Base-by-base conservation (phyloP, 2,329 filamentous ascomycete species). In the Dothideomycetes sp. region DNA sequence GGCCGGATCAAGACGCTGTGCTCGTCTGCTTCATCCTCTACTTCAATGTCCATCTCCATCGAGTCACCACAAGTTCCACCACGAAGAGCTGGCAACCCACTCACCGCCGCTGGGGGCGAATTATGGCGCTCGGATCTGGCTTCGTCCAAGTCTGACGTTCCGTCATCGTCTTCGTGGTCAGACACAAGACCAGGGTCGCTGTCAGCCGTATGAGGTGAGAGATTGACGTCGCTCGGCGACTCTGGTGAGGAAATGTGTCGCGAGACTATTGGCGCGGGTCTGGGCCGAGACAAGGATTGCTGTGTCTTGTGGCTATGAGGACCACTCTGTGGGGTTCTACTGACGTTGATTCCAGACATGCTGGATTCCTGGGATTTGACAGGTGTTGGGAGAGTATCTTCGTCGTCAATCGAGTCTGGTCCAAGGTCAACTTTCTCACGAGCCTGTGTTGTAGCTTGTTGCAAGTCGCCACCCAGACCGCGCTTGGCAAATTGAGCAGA, bases 91-190 rank as follows among this genome's bases (percentile, higher is more conserved):
- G 33, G 32, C 18, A 36, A 24, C 12, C 28, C 15, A 17, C 48
- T 47, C 12, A 52, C 45, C 17, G 47, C 44, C 28, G 53, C 41
- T 4, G 52, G 43, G 29, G 59, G 59, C 33, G 48, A 53, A 7
- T 50, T 47, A 9, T 48, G 37, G 7, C 46, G 46, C n/a, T 47
- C 42, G 7, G 47, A 46, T 10, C 49, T 51, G 15, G 46, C 49
- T 30, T 60, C 56, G 25, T 59, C 44, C 15, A 40, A 22, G 29
- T 49, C 48, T 12, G 46, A 49, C 39, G 55, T 62, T 28, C 67
- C 63, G 39, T 68, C 66, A 43, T 70, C 64, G 20, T 67, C 68
- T 42, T 70, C 67, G 51, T 68, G 64, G 46, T 71, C 68, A 48
- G 64, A 68, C 24, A 70, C 64, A 45, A 71, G 53, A 17, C 67